A percentile compares a stretch with the other conserved stretches of the same genome.
phyloP scores from a whole-genome alignment of 257 asterid genomes.

The Solanum neorickii region DNA sequence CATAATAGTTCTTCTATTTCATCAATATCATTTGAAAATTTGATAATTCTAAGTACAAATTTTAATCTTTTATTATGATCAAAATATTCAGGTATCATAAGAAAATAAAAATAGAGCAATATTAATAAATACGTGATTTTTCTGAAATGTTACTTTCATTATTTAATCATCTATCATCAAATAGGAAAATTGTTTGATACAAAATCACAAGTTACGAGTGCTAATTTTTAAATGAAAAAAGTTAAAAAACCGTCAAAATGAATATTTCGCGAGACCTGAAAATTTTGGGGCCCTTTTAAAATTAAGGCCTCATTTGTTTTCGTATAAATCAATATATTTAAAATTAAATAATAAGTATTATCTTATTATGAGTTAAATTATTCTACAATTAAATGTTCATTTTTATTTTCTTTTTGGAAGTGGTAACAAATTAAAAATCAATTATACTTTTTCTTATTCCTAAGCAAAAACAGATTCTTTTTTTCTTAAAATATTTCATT shows the following conservation, averaged over 20 bases:
- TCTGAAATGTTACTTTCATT: background rate
- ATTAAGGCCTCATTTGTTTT: background rate
- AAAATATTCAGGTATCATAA: background rate
- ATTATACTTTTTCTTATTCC: background rate
- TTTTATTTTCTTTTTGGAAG: background rate
- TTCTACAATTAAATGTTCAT: background rate
- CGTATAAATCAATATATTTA: background rate
- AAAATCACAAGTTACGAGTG: background rate
- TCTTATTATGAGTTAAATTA: background rate
- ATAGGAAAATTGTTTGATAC: background rate
- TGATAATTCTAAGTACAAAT: background rate
- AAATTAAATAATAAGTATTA: background rate
- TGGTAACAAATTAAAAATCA: background rate
- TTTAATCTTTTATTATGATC: background rate
- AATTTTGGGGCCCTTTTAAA: background rate
- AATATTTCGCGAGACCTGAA: background rate
- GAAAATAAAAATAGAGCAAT: background rate
- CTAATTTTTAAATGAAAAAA: background rate
- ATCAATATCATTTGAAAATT: background rate
- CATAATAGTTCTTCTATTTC: background rate
- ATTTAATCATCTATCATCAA: background rate
- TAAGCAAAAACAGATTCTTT: background rate
- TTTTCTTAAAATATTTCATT: background rate
- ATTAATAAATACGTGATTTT: too few species aligned
- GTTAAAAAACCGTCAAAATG: background rate